These are phyloP conservation scores for Daldinia decipiens DNA, from an alignment of 495 filamentous ascomycete species.

Conservation along the genomic window DNA sequence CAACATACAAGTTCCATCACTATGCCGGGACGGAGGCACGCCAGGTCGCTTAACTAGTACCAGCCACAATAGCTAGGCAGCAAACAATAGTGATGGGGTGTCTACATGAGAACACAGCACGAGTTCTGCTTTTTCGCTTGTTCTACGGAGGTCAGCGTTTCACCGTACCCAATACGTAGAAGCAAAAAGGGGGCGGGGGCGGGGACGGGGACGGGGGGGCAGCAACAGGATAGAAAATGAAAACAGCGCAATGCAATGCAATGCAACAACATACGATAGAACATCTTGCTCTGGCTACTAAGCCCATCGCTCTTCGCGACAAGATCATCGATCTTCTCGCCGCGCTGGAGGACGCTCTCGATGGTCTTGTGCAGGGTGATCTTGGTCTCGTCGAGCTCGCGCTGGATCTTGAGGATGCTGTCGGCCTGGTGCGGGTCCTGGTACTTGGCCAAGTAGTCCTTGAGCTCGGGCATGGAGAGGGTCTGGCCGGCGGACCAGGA, in stretches of 20 bases:
- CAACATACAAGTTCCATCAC: constrained; percentile 26
- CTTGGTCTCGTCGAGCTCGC: constrained; percentile 98
- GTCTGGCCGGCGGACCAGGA: constrained; percentile 65
- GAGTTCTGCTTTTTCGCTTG: constrained; percentile 97
- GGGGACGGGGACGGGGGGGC: background rate
- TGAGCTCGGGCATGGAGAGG: constrained; percentile 73
- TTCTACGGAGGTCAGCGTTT: constrained; percentile 31
- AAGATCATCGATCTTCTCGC: constrained; percentile 90
- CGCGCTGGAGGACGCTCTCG: constrained; percentile 84
- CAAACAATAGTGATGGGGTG: background rate
- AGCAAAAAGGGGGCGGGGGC: background rate
- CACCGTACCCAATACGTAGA: background rate
- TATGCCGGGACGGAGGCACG: constrained; percentile 38
- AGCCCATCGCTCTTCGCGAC: constrained; percentile 89
- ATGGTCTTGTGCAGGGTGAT: constrained; percentile 98
- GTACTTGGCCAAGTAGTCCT: constrained; percentile 86
- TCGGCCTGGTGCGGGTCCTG: constrained; percentile 90
- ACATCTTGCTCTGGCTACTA: constrained; percentile 93
- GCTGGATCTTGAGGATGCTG: constrained; percentile 93
- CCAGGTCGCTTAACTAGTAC: constrained; percentile 16
- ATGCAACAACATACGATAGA: constrained; percentile 73
- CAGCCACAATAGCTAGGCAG: background rate
- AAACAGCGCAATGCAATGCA: too few species aligned
- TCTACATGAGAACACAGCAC: constrained; percentile 86
- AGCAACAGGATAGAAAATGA: background rate